Evolutionary conservation across 768 basidiomycete species (phyloP).

Genomic region (Rhodotorula paludigena): DNA sequence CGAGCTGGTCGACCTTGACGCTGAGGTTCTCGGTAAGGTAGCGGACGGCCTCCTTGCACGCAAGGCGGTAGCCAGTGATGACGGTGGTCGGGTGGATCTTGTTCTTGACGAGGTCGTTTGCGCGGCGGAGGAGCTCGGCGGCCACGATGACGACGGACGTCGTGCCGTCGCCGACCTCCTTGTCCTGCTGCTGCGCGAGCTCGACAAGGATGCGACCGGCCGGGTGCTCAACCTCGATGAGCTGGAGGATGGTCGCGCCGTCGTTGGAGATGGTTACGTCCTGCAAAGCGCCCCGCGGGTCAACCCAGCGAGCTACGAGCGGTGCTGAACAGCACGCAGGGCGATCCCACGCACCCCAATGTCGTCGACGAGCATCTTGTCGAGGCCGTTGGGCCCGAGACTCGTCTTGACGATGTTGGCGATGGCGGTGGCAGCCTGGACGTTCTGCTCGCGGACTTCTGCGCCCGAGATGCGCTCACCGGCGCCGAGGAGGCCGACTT

Average conservation of each 20-base stretch:
- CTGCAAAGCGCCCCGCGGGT: conserved; percentile 53
- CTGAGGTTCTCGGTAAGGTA: conserved; percentile 97
- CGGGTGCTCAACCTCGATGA: conserved; percentile 91
- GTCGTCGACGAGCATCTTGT: conserved; percentile 78
- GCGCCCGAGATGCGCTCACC: conserved; percentile 36
- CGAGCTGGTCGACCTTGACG: conserved; percentile 87
- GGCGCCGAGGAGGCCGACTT: conserved; percentile 27
- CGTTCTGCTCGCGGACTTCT: conserved; percentile 51
- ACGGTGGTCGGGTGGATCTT: conserved; percentile 99
- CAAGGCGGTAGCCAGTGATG: conserved; percentile 95
- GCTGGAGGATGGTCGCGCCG: conserved; percentile 94
- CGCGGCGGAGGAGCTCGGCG: conserved; percentile 90
- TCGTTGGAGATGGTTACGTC: conserved; percentile 99
- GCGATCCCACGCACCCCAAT: conserved; percentile 67
- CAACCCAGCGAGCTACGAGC: not conserved
- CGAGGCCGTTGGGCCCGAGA: conserved; percentile 86
- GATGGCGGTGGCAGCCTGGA: conserved; percentile 90
- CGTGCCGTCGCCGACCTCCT: conserved; percentile 98
- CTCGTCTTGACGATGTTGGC: conserved; percentile 97
- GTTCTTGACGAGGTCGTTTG: conserved; percentile 94
- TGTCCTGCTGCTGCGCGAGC: conserved; percentile 91
- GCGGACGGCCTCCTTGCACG: conserved; percentile 93
- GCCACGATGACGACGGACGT: conserved; percentile 97
- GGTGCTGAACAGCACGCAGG: not conserved
- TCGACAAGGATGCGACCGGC: conserved; percentile 97